These are phyloP conservation scores for Helotiales sp. DNA, from an alignment of 2,329 filamentous ascomycete species.

Conservation along the genomic window DNA sequence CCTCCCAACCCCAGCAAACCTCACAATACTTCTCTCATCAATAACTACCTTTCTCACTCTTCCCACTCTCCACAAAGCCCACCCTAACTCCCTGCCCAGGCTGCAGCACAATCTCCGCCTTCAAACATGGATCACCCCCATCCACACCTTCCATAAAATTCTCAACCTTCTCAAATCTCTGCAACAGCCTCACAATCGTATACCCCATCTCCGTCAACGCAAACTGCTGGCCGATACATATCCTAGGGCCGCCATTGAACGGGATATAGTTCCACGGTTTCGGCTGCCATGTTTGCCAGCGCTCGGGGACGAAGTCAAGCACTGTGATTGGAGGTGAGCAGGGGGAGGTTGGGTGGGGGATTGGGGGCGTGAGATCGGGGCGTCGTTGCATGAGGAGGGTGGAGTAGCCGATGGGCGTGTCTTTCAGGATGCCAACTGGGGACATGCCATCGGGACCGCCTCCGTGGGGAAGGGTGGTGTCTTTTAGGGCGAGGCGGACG, in stretches of 20 bases:
- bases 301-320: conserved; percentile 65
- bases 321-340: conserved; percentile 53
- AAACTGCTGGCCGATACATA: conserved; percentile 82
- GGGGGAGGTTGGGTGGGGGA: conserved; percentile 55
- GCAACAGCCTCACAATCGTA: conserved; percentile 72
- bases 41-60: too few species aligned
- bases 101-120: conserved; percentile 64
- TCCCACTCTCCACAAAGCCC: conserved; percentile 54
- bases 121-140: conserved; percentile 57
- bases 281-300: conserved; percentile 68
- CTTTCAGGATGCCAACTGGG: conserved; percentile 70
- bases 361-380: conserved; percentile 61
- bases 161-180: conserved; percentile 69
- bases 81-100: conserved; percentile 64
- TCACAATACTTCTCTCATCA: too few species aligned
- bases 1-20: neutral
- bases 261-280: conserved; percentile 74
- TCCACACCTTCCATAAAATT: conserved; percentile 61
- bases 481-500: conserved; percentile 70
- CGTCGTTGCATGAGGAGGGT: conserved; percentile 77
- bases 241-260: conserved; percentile 75
- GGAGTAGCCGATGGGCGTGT: conserved; percentile 69
- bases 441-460: conserved; percentile 66
- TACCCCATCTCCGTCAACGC: conserved; percentile 79
- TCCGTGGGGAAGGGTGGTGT: conserved; percentile 76